These are phyloP conservation scores for Sequoia sempervirens DNA, from an alignment of 75 land plant species.

Conservation along the genomic window DNA sequence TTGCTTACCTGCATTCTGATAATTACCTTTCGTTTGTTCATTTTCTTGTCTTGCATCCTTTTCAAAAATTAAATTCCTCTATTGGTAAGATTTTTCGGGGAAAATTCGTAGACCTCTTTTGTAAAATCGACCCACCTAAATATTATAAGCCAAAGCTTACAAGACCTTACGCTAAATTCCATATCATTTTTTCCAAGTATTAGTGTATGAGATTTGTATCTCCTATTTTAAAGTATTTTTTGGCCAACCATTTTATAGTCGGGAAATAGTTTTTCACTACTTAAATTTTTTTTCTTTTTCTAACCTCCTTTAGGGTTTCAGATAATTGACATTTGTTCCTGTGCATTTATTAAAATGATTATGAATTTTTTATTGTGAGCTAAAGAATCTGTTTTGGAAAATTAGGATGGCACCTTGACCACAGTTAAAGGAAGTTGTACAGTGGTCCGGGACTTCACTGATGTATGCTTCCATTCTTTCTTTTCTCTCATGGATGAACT, in stretches of 20 bases:
- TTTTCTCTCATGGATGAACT: conserved; percentile 79
- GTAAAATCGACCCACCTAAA: background rate
- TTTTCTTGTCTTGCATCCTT: background rate
- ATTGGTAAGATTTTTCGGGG: background rate
- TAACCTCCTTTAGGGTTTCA: background rate
- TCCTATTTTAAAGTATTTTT: background rate
- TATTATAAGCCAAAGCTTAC: background rate
- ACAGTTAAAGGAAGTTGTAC: conserved; percentile 72
- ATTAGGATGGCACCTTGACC: conserved; percentile 75
- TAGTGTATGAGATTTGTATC: background rate
- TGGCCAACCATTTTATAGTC: background rate
- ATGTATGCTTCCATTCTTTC: conserved; percentile 85
- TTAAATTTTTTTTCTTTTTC: background rate
- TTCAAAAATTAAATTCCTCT: background rate
- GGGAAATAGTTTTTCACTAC: background rate
- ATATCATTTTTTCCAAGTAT: background rate
- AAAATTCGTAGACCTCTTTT: background rate
- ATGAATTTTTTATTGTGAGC: background rate
- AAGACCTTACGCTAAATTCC: background rate
- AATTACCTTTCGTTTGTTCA: background rate
- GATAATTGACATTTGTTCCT: background rate
- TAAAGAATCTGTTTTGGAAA: background rate
- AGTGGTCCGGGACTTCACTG: conserved; percentile 75
- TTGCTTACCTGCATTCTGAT: conserved; percentile 1
- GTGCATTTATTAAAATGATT: background rate